Conservation (phyloP, 495 filamentous ascomycete genomes). For the Amniculicola lignicola region DNA sequence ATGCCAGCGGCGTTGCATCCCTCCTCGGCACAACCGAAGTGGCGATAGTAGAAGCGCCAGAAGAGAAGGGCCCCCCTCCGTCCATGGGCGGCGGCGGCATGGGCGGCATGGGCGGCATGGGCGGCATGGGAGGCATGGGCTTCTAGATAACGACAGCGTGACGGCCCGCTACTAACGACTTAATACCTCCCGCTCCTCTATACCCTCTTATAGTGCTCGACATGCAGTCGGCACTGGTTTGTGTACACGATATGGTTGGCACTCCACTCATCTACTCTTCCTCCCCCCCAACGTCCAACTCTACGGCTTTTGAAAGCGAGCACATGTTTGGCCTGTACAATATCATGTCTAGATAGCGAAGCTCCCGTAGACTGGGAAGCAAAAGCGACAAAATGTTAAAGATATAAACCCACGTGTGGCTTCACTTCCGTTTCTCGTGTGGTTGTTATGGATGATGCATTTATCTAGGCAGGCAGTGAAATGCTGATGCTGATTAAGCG, state of each 20-base stretch:
- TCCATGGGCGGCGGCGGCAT: conserved; percentile 56
- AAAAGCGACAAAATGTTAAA: conserved; percentile 19
- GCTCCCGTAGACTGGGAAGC: neutral
- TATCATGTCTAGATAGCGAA: conserved; percentile 31
- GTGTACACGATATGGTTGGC: conserved; percentile 29
- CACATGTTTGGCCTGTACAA: conserved; percentile 29
- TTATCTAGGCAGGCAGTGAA: too few relatives aligned
- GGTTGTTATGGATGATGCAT: too few relatives aligned
- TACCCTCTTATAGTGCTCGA: conserved; percentile 23
- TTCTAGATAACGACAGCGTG: conserved; percentile 23
- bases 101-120: conserved; percentile 35
- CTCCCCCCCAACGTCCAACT: too few relatives aligned
- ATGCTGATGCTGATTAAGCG: too few relatives aligned
- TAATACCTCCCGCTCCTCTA: conserved; percentile 23
- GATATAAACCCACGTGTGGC: too few relatives aligned
- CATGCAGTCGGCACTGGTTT: conserved; percentile 16
- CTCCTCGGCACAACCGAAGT: conserved; percentile 97
- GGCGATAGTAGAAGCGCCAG: conserved; percentile 90
- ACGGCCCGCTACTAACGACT: conserved; percentile 17
- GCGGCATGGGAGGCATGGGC: conserved; percentile 35
- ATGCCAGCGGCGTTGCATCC: conserved; percentile 94
- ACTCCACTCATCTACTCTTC: conserved; percentile 36
- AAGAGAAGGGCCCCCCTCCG: conserved; percentile 72
- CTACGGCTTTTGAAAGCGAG: conserved; percentile 21
- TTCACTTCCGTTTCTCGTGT: too few relatives aligned